Percentiles rank a stretch among this genome's conserved stretches.
Conservation (phyloP, 345 rosid species). For the Chamaenerion angustifolium region DNA sequence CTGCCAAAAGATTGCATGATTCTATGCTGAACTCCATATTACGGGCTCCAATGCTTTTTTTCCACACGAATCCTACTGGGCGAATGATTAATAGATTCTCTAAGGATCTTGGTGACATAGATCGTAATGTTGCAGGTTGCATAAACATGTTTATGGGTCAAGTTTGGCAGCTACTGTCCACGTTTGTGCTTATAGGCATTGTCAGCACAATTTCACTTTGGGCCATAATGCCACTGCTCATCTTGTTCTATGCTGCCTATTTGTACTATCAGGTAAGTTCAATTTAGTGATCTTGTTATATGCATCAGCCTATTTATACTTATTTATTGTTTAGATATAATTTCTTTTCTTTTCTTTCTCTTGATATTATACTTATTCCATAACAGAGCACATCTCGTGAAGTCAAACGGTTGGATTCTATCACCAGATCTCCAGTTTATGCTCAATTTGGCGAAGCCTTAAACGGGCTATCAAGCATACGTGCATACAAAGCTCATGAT, state of each 20-base stretch:
- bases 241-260: conserved; percentile 78
- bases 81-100: conserved; percentile 89
- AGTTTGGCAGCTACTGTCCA: conserved; percentile 79
- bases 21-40: conserved; percentile 62
- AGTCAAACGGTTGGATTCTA: conserved; percentile 83
- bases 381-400: conserved; percentile 82
- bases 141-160: conserved; percentile 67
- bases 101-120: conserved; percentile 85
- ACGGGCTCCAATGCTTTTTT: conserved; percentile 90
- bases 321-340: not conserved
- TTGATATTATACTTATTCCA: conserved; percentile 3
- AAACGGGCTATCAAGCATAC: conserved; percentile 75
- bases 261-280: conserved; percentile 77
- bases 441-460: conserved; percentile 95
- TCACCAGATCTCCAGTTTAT: conserved; percentile 79
- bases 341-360: too few relatives aligned
- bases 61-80: conserved; percentile 87
- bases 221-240: conserved; percentile 85
- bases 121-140: conserved; percentile 54
- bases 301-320: conserved; percentile 2
- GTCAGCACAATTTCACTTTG: conserved; percentile 88
- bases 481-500: conserved; percentile 88
- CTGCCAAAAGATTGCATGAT: conserved; percentile 75
- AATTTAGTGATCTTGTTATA: not conserved
- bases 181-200: conserved; percentile 71